Evolutionary conservation across 495 filamentous ascomycete species (phyloP), one percentile per base, ranked within the genome.

Genomic region (Darksidea phi): DNA sequence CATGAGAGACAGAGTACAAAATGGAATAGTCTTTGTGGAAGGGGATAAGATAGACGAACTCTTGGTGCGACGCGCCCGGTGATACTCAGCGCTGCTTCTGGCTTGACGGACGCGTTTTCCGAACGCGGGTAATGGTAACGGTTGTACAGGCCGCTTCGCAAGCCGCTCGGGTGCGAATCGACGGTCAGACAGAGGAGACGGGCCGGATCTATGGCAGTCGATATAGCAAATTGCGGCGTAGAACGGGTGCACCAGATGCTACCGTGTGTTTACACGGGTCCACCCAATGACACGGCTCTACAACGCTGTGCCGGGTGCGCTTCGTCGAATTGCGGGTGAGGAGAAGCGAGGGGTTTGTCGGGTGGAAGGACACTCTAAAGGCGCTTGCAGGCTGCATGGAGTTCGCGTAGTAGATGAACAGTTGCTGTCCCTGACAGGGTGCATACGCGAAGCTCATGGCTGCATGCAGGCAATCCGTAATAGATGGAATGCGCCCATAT

Each of bases 341-440:
- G 41, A 43, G 41, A 43, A 4, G 41, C 15, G 41, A 6, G 6
- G 36, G 15, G 41, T 43, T 43, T 43, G 41, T 43, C 15, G 41
- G 13, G 18, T 43, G 5, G 41, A 20, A 20, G 36, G 41, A 20
- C 41, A 43, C 5, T 43, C 3, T 43, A 13, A 6, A 43, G 5
- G 41, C 41, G 41, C 41, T 43, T 43, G 5, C 5, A 43, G 4
- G 18, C 15, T 4, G 41, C 41, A 43, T 43, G 41, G 13, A 43
- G 15, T 43, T 43, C 41, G 41, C 41, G 13, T 20, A 15, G 13
- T 6, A n/a, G 41, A 20, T 13, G 18, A 43, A 17, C 25, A 1
- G 26, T 20, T 10, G n/a, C 37, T 28, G n/a, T 12, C 25, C 13
- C 50, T 61, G 58, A 32, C 48, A 61, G 58, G 49, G 47, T 18